A percentile compares a stretch with the other conserved stretches of the same genome.
These are phyloP conservation scores for Aspergillus flavus DNA, from an alignment of 2,329 filamentous ascomycete species.

Conservation along the genomic window DNA sequence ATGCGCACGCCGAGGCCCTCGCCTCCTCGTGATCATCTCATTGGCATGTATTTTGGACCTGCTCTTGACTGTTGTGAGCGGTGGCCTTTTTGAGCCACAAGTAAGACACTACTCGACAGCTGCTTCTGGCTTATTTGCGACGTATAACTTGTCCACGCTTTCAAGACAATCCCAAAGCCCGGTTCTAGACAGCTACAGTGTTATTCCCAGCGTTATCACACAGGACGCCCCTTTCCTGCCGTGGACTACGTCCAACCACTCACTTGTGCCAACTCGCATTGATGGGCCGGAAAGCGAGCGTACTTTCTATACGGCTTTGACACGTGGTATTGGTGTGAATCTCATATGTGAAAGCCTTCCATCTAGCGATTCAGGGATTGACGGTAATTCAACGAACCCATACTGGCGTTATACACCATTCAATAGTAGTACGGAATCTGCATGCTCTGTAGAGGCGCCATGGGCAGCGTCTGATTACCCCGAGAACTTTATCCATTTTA, in stretches of 20 bases:
- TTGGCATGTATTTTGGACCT: slow-evolving; percentile 17
- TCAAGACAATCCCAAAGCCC: neutral
- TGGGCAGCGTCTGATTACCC: no score
- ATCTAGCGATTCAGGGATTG: neutral
- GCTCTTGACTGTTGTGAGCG: slow-evolving; percentile 18
- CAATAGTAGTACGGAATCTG: neutral
- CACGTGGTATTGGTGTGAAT: slow-evolving; percentile 5
- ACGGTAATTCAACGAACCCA: neutral
- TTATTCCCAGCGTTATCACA: neutral
- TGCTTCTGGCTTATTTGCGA: neutral
- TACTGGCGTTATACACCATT: slow-evolving; percentile 3
- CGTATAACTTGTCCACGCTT: neutral
- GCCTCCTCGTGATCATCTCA: slow-evolving; percentile 7
- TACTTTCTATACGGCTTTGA: neutral
- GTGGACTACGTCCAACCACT: slow-evolving; percentile 5
- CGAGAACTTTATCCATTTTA: neutral
- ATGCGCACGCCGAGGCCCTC: neutral
- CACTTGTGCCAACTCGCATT: neutral
- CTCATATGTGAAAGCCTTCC: neutral
- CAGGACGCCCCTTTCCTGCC: neutral
- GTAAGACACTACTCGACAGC: neutral
- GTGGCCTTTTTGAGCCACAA: slow-evolving; percentile 24
- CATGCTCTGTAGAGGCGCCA: neutral
- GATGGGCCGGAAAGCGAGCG: neutral
- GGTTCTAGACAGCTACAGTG: neutral